These are phyloP conservation scores for Chaetomium cochliodes DNA, from an alignment of 495 filamentous ascomycete genomes.

Conservation along the genomic window DNA sequence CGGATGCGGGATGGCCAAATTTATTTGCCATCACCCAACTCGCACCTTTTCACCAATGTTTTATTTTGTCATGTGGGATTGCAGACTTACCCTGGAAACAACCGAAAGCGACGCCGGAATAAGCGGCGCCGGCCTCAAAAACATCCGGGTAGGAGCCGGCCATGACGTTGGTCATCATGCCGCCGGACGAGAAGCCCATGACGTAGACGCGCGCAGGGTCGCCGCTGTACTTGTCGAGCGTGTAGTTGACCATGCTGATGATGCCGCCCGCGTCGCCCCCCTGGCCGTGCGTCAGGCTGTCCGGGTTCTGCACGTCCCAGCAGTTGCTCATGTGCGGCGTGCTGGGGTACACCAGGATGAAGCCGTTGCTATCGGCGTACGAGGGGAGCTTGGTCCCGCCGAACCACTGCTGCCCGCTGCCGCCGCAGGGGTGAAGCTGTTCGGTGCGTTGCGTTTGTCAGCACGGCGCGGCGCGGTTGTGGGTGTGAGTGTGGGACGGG, in stretches of 20 bases:
- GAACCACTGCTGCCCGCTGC: conserved; percentile 38
- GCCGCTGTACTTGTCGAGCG: conserved; percentile 47
- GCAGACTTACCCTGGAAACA: conserved; percentile 47
- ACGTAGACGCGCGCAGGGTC: conserved; percentile 51
- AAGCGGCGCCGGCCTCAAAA: conserved; percentile 56
- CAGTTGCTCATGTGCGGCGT: conserved; percentile 51
- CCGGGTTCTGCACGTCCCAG: conserved; percentile 54
- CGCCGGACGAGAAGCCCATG: conserved; percentile 55
- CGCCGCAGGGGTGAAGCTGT: conserved; percentile 43
- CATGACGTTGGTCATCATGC: conserved; percentile 61
- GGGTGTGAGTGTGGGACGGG: neutral
- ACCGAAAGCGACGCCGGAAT: conserved; percentile 53
- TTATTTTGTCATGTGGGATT: neutral
- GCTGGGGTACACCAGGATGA: conserved; percentile 55
- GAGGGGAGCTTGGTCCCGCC: conserved; percentile 37
- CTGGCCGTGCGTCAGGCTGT: conserved; percentile 52
- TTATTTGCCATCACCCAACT: neutral
- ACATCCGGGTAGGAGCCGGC: conserved; percentile 58
- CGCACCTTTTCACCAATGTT: neutral
- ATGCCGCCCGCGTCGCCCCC: conserved; percentile 55
- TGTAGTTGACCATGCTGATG: conserved; percentile 57
- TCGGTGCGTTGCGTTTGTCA: neutral
- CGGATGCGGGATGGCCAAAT: too few species aligned
- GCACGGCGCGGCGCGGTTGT: neutral
- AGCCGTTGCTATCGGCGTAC: conserved; percentile 49